phyloP scores from a whole-genome alignment of 208 protist species.

The Acanthamoeba sp. region DNA sequence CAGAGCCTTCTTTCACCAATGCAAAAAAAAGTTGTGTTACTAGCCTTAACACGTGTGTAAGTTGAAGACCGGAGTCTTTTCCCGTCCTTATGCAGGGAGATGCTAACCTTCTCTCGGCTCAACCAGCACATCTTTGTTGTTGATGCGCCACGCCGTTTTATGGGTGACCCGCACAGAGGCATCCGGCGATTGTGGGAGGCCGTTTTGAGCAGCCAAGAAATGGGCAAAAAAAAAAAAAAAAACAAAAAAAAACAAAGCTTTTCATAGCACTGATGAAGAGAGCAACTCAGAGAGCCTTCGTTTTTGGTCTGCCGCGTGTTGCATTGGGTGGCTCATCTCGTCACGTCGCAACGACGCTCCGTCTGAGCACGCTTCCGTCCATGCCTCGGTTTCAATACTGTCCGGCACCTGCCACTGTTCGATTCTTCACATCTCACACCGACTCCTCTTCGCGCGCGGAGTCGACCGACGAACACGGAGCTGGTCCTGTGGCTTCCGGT shows the following conservation, averaged over 20 bases:
- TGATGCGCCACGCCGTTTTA: background rate
- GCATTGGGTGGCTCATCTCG: no score
- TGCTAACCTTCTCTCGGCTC: slow-evolving; percentile 70
- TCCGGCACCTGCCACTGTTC: background rate
- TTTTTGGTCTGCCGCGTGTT: no score
- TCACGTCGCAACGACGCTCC: no score
- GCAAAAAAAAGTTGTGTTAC: slow-evolving; percentile 37
- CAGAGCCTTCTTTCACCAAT: background rate
- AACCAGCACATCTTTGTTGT: slow-evolving; percentile 37
- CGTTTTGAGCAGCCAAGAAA: background rate
- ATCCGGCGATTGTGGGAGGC: no score
- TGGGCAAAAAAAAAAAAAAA: no score
- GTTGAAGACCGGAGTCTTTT: slow-evolving; percentile 69
- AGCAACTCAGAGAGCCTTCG: no score
- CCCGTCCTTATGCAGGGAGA: slow-evolving; percentile 71
- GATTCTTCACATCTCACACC: background rate
- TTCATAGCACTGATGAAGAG: no score
- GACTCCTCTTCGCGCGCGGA: background rate
- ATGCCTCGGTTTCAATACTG: background rate
- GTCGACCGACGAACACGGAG: background rate
- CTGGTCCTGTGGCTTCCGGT: background rate
- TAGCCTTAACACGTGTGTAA: slow-evolving; percentile 68
- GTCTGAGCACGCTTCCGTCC: no score
- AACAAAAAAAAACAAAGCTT: no score
- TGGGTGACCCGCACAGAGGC: no score